A percentile compares a stretch with the other conserved stretches of the same genome.
phyloP scores from a whole-genome alignment of 2,329 filamentous ascomycete species.

The Trichoderma sp. region DNA sequence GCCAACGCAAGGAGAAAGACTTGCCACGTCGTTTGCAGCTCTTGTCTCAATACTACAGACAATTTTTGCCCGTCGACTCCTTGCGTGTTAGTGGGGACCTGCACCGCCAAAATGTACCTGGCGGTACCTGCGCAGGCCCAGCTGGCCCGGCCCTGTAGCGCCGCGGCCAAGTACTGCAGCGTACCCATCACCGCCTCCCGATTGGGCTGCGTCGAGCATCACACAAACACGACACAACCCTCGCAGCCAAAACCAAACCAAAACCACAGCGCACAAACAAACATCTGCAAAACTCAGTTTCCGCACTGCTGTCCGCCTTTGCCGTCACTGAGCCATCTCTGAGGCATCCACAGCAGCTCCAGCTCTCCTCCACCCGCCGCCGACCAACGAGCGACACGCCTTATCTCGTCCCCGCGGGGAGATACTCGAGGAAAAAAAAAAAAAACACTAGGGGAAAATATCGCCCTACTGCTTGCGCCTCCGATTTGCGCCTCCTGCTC shows the following conservation, averaged over 20 bases:
- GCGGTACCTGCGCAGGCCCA: background rate
- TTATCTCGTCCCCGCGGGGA: conserved; percentile 16
- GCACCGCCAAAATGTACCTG: background rate
- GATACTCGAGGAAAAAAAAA: background rate
- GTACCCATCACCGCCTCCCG: conserved; percentile 7
- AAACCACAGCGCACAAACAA: conserved; percentile 18
- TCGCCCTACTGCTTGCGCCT: conserved; percentile 19
- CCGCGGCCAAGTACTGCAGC: background rate
- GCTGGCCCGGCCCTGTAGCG: background rate
- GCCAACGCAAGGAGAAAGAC: background rate
- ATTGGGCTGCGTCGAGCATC: conserved; percentile 21
- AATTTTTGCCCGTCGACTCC: background rate
- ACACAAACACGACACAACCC: conserved; percentile 25
- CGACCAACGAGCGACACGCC: background rate
- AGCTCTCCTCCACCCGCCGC: background rate
- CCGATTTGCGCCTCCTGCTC: background rate
- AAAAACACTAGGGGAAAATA: conserved; percentile 1
- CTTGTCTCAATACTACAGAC: background rate
- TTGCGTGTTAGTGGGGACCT: conserved; percentile 5
- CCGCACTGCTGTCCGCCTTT: background rate
- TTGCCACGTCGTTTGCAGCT: background rate
- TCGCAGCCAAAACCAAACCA: conserved; percentile 20
- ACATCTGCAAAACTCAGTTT: conserved; percentile 14
- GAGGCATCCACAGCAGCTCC: background rate
- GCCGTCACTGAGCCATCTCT: background rate